A percentile compares a stretch with the other conserved stretches of the same genome.
Conservation (phyloP, 768 basidiomycete genomes). For the Termitomyces sp. region DNA sequence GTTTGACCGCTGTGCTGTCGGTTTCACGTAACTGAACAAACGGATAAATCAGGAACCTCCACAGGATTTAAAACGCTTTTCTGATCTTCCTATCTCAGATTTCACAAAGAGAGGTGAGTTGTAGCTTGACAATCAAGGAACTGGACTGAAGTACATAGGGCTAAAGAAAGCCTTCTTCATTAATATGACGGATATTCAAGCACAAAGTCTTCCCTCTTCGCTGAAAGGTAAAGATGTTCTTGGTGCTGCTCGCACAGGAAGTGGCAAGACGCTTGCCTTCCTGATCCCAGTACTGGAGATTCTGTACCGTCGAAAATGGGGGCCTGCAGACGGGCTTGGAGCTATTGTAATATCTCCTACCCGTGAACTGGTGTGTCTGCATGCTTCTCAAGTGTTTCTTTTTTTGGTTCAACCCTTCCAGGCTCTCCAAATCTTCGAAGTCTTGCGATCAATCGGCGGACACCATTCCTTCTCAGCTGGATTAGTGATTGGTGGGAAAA, state of each 20-base stretch:
- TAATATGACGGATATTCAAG: conserved; percentile 90
- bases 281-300: conserved; percentile 90
- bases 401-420: conserved; percentile 20
- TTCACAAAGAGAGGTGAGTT: conserved; percentile 63
- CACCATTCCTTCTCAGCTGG: conserved; percentile 92
- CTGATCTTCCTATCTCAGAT: conserved; percentile 74
- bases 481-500: conserved; percentile 94
- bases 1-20: background rate
- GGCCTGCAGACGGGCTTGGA: conserved; percentile 86
- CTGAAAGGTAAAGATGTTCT: conserved; percentile 95
- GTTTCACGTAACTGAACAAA: conserved; percentile 7
- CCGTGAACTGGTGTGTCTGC: conserved; percentile 69
- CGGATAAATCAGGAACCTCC: conserved; percentile 37
- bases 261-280: conserved; percentile 96
- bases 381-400: background rate
- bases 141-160: conserved; percentile 35
- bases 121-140: background rate
- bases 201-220: conserved; percentile 82
- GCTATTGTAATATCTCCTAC: conserved; percentile 94
- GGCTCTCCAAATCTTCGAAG: conserved; percentile 98
- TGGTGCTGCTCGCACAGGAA: conserved; percentile 92
- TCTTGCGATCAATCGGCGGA: conserved; percentile 87
- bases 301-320: conserved; percentile 88
- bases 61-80: conserved; percentile 50
- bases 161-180: conserved; percentile 84